Evolutionary conservation across 805 yeast genomes (phyloP).

Genomic region (Lipomyces yamadae): DNA sequence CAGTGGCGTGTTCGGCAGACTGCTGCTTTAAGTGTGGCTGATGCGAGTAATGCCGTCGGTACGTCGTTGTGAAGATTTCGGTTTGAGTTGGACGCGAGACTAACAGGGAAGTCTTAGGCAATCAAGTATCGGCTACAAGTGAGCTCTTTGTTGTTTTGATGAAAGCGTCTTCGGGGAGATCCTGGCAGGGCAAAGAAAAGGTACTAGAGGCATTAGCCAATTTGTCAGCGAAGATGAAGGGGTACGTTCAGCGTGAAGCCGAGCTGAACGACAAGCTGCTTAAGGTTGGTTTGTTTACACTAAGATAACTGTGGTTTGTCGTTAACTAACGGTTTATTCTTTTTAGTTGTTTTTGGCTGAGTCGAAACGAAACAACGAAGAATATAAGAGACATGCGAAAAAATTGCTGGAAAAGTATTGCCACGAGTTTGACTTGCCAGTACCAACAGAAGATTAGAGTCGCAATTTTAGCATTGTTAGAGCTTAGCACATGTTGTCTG

Average conservation of each 20-base stretch:
- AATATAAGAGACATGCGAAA: constrained; percentile 63
- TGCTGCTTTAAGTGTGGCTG: constrained; percentile 69
- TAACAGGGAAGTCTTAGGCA: neutral
- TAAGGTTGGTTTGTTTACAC: constrained; percentile 20
- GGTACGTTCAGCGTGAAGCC: constrained; percentile 44
- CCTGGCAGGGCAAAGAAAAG: constrained; percentile 87
- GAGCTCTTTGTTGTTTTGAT: constrained; percentile 59
- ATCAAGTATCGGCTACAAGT: constrained; percentile 28
- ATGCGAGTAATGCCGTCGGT: constrained; percentile 57
- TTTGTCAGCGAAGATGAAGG: constrained; percentile 55
- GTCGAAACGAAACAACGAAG: constrained; percentile 66
- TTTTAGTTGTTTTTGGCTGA: constrained; percentile 57
- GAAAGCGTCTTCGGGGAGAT: constrained; percentile 70
- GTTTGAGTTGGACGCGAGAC: neutral
- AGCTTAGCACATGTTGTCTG: too few relatives aligned
- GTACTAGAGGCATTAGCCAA: constrained; percentile 72
- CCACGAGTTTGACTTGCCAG: constrained; percentile 20
- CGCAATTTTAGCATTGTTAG: too few relatives aligned
- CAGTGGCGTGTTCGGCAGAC: constrained; percentile 69
- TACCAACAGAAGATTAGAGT: constrained; percentile 15
- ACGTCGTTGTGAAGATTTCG: constrained; percentile 2
- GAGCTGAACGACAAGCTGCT: constrained; percentile 44
- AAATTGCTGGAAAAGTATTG: constrained; percentile 56
- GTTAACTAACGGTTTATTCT: constrained; percentile 36
- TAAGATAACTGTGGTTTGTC: neutral